phyloP scores from a whole-genome alignment of 2,329 filamentous ascomycete species.

The Tolypocladium nubicola region DNA sequence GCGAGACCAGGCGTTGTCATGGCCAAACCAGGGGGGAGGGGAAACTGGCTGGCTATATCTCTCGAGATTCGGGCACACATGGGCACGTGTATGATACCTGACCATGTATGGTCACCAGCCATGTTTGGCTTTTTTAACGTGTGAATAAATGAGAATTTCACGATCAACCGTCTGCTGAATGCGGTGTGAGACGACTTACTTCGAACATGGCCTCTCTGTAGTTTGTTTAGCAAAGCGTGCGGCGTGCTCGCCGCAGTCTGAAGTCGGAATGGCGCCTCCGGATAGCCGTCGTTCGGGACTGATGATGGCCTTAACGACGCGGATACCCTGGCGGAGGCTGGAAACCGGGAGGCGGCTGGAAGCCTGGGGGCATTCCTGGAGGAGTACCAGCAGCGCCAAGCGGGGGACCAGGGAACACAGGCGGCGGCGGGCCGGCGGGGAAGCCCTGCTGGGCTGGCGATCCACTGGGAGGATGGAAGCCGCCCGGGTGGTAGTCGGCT shows the following conservation, averaged over 20 bases:
- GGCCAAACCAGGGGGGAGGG: neutral
- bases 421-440: slow-evolving; percentile 24
- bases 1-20: neutral
- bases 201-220: too few relatives aligned
- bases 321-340: slow-evolving; percentile 27
- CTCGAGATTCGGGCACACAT: slow-evolving; percentile 6
- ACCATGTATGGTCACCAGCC: slow-evolving; percentile 7
- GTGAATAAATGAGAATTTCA: neutral
- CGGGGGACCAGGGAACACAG: slow-evolving; percentile 27
- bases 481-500: slow-evolving; percentile 35
- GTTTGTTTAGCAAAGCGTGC: neutral
- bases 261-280: neutral
- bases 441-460: slow-evolving; percentile 29
- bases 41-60: slow-evolving; percentile 4
- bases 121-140: slow-evolving; percentile 1
- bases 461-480: slow-evolving; percentile 27
- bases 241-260: slow-evolving; percentile 1
- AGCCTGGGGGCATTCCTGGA: slow-evolving; percentile 32
- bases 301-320: slow-evolving; percentile 11
- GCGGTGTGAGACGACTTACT: neutral
- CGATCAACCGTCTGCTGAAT: neutral
- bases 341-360: slow-evolving; percentile 35
- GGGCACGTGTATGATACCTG: slow-evolving; percentile 14
- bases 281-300: too few relatives aligned
- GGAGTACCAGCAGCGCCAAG: slow-evolving; percentile 20